phyloP scores from a whole-genome alignment of 2,329 filamentous ascomycete species.

The Endoconidiophora polonica region DNA sequence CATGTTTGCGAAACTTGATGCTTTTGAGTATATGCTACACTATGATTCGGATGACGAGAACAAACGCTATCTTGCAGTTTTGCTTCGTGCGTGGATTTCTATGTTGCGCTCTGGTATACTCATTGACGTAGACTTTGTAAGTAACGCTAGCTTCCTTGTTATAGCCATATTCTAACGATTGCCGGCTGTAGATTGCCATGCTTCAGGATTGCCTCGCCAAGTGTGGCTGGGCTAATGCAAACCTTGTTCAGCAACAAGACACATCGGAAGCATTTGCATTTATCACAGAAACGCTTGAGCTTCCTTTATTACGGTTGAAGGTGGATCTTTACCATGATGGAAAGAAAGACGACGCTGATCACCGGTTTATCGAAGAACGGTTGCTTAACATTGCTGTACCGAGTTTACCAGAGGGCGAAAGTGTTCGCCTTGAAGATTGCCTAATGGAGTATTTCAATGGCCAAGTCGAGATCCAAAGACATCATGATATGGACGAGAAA shows the following conservation, averaged over 20 bases:
- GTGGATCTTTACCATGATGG: conserved; percentile 92
- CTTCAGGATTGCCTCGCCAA: conserved; percentile 68
- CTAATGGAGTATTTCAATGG: conserved; percentile 93
- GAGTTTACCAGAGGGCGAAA: conserved; percentile 49
- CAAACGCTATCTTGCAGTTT: conserved; percentile 54
- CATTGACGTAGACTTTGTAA: conserved; percentile 69
- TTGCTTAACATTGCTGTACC: conserved; percentile 85
- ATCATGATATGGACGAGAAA: conserved; percentile 3
- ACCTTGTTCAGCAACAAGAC: conserved; percentile 69
- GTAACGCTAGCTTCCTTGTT: conserved; percentile 15
- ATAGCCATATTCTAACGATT: neutral
- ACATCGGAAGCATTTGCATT: conserved; percentile 92
- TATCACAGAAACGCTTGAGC: conserved; percentile 73
- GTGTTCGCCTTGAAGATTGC: conserved; percentile 74
- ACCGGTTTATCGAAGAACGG: conserved; percentile 86
- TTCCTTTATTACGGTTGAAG: conserved; percentile 77
- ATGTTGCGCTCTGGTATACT: conserved; percentile 71
- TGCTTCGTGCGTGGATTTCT: conserved; percentile 85
- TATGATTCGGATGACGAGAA: conserved; percentile 55
- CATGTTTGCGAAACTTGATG: conserved; percentile 83
- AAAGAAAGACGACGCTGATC: conserved; percentile 70
- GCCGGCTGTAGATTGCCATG: conserved; percentile 46
- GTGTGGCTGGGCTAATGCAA: conserved; percentile 79
- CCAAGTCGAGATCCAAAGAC: conserved; percentile 56
- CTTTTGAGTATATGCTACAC: conserved; percentile 84